A percentile compares a stretch with the other conserved stretches of the same genome.
These are phyloP conservation scores for Cyclotella atomus DNA, from an alignment of 108 stramenopile genomes.

Conservation along the genomic window DNA sequence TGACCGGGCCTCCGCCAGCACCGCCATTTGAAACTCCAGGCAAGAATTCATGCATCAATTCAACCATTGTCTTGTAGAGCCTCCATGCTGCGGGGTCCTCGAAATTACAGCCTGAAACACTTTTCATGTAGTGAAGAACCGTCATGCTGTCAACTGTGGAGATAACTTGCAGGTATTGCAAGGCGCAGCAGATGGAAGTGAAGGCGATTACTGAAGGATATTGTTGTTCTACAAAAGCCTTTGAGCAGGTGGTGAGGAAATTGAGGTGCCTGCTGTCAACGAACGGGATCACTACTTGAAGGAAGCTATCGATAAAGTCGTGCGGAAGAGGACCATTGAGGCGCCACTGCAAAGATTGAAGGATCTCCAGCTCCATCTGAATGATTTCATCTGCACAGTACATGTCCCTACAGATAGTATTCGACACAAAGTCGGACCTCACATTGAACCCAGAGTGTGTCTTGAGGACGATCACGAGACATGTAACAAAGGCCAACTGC, in stretches of 20 bases:
- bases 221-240: background rate
- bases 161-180: background rate
- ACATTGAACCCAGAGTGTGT: constrained; percentile 8
- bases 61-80: background rate
- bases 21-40: too few relatives aligned
- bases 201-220: background rate
- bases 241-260: background rate
- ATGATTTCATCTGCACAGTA: constrained; percentile 1
- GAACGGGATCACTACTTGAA: background rate
- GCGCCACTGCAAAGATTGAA: constrained; percentile 9
- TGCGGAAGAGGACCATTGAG: constrained; percentile 19
- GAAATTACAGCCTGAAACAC: background rate
- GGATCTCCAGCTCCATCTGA: background rate
- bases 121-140: background rate
- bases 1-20: too few relatives aligned
- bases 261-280: background rate
- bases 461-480: constrained; percentile 15
- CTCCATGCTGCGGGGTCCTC: background rate
- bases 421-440: constrained; percentile 13
- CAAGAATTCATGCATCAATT: background rate
- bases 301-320: constrained; percentile 12
- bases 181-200: background rate
- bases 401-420: background rate
- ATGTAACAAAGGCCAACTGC: constrained; percentile 11
- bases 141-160: background rate